phyloP scores from a whole-genome alignment of 2,329 filamentous ascomycete genomes.

The Dryadomyces quercus-mongolicae region DNA sequence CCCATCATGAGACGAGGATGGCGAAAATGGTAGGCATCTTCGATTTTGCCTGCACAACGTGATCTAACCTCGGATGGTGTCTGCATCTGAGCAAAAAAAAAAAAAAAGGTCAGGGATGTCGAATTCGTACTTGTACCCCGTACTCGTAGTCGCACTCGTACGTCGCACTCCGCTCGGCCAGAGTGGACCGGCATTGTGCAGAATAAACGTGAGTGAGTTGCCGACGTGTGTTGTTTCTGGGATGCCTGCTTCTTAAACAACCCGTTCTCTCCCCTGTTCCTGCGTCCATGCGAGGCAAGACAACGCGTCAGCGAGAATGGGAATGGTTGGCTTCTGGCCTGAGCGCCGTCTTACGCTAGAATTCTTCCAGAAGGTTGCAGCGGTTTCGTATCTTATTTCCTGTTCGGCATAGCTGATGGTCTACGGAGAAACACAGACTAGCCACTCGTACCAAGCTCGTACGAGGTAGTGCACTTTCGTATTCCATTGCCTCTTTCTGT shows the following conservation, averaged over 20 bases:
- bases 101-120: too few relatives aligned
- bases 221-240: too few relatives aligned
- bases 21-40: background rate
- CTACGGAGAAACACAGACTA: background rate
- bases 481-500: background rate
- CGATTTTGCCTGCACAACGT: background rate
- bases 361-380: conserved; percentile 2
- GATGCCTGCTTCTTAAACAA: background rate
- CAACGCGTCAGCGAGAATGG: background rate
- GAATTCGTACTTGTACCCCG: background rate
- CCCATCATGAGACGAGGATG: too few relatives aligned
- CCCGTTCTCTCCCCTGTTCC: background rate
- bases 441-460: background rate
- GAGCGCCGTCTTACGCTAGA: background rate
- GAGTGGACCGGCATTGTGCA: too few relatives aligned
- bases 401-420: background rate
- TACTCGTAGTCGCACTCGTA: background rate
- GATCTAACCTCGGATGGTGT: background rate
- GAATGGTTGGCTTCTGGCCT: background rate
- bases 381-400: background rate
- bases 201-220: too few relatives aligned
- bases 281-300: background rate
- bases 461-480: background rate
- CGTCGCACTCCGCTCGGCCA: background rate
- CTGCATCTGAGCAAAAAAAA: too few relatives aligned